phyloP scores from a whole-genome alignment of 2,329 filamentous ascomycete species.

The Fusarium secorum region DNA sequence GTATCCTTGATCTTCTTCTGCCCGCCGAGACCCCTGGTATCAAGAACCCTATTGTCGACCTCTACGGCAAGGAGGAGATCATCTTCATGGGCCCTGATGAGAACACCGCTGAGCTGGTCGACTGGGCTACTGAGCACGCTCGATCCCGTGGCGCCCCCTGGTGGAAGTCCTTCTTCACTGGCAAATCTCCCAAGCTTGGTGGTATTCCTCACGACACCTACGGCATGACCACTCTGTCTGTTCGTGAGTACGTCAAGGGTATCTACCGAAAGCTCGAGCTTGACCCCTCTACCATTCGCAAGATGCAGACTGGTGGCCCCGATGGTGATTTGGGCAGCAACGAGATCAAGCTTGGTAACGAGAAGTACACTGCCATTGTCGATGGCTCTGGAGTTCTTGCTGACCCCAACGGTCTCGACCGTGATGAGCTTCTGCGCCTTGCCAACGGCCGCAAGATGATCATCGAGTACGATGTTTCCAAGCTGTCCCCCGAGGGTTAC shows the following conservation, averaged over 20 bases:
- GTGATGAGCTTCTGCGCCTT: constrained; percentile 80
- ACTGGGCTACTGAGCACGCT: constrained; percentile 99
- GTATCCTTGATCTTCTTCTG: constrained; percentile 92
- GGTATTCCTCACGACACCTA: constrained; percentile 97
- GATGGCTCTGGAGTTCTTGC: constrained; percentile 95
- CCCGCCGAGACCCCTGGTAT: constrained; percentile 92
- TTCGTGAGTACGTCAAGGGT: constrained; percentile 93
- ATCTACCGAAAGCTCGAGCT: constrained; percentile 97
- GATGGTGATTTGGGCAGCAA: constrained; percentile 98
- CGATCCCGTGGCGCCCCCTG: constrained; percentile 86
- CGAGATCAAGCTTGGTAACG: constrained; percentile 93
- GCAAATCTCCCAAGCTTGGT: constrained; percentile 94
- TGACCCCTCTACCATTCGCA: constrained; percentile 83
- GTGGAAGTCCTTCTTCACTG: constrained; percentile 99
- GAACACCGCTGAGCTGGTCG: constrained; percentile 95
- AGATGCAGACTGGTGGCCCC: constrained; percentile 97
- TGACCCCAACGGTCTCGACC: constrained; percentile 89
- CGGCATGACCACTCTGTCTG: constrained; percentile 97
- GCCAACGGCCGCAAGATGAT: constrained; percentile 92
- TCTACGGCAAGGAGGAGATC: constrained; percentile 95
- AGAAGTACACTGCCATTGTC: constrained; percentile 95
- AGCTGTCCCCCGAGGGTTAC: constrained; percentile 88
- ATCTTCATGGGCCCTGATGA: constrained; percentile 99
- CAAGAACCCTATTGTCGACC: constrained; percentile 97
- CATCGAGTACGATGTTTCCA: constrained; percentile 80